Evolutionary conservation across 495 filamentous ascomycete genomes (phyloP), one percentile per base, ranked within the genome.

Genomic region (Penicillium riverlandense): DNA sequence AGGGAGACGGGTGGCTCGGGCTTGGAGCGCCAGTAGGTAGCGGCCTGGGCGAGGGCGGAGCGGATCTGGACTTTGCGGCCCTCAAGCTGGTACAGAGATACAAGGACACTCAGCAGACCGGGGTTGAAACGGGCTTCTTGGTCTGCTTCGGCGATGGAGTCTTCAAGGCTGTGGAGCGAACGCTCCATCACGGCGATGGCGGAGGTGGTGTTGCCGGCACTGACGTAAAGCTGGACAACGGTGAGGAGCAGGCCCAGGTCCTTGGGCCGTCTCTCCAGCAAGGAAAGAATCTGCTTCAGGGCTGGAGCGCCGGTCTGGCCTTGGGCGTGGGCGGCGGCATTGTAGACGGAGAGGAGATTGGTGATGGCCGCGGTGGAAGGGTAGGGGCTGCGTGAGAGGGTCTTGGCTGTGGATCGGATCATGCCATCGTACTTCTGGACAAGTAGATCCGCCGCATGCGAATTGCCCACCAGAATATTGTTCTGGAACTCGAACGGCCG

Each of bases 241-340:
- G 87, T 91, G 34, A 97, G 69, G 8, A 88, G 69, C 3, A 97
- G 71, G 7, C 92, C 94, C 28, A 96, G 67, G 55, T 99, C 90
- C 47, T 79, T 79, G 0, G 90, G 88, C 15, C 85, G 74, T 42
- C 79, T 79, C 48, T 87, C 83, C 8, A 95, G 69, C n/a, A 91
- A 58, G 0, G 85, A 77, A 1, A 88, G 65, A 13, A 96, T 78
- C 30, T 78, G 61, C 53, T 84, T 86, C n/a, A 96, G 62, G 11
- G 80, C 83, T 12, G 82, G 71, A 40, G 83, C 80, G 35, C 80
- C 83, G 6, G 75, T 77, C 52, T 78, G 62, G 37, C 78, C 77
- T 40, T 79, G 72, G 4, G 82, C 76, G 41, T 81, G 74, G 13
- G 87, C 90, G 15, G 90, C 90, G 10, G 92, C 88, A 45, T 85